These are phyloP conservation scores for Strobilomyces dryophilus DNA, from an alignment of 768 basidiomycete species.

Conservation along the genomic window DNA sequence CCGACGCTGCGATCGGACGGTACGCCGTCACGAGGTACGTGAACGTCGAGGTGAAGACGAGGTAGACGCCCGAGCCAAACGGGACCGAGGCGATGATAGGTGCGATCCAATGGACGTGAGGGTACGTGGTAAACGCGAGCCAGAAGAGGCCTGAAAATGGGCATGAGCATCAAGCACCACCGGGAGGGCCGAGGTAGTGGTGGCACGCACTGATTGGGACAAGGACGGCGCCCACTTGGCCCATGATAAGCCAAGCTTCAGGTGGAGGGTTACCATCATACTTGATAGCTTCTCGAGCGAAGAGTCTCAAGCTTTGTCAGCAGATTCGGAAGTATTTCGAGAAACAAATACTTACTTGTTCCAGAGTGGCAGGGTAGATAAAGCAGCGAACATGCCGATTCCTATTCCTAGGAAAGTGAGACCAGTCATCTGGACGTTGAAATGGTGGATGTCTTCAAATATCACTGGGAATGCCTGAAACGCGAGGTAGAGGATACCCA, in stretches of 20 bases:
- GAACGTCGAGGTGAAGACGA: conserved; percentile 67
- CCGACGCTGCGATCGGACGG: conserved; percentile 51
- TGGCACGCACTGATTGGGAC: conserved; percentile 49
- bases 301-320: conserved; percentile 30
- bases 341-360: conserved; percentile 26
- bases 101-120: conserved; percentile 43
- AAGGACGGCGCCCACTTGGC: conserved; percentile 62
- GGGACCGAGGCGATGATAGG: conserved; percentile 43
- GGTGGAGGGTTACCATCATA: conserved; percentile 52
- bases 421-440: conserved; percentile 47
- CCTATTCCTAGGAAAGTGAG: conserved; percentile 51
- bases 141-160: conserved; percentile 41
- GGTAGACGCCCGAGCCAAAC: conserved; percentile 54
- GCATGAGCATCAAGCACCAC: not conserved
- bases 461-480: conserved; percentile 59
- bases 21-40: conserved; percentile 53
- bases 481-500: conserved; percentile 45
- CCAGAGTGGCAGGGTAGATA: conserved; percentile 43
- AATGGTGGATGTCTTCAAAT: conserved; percentile 46
- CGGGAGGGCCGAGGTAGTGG: not conserved
- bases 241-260: conserved; percentile 63
- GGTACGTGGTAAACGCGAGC: conserved; percentile 53
- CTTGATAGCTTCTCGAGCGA: conserved; percentile 33
- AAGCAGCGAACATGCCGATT: conserved; percentile 39
- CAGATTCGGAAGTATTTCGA: not conserved